Evolutionary conservation across 1,284 basidiomycete species (phyloP).

Genomic region (Fistulina hepatica): DNA sequence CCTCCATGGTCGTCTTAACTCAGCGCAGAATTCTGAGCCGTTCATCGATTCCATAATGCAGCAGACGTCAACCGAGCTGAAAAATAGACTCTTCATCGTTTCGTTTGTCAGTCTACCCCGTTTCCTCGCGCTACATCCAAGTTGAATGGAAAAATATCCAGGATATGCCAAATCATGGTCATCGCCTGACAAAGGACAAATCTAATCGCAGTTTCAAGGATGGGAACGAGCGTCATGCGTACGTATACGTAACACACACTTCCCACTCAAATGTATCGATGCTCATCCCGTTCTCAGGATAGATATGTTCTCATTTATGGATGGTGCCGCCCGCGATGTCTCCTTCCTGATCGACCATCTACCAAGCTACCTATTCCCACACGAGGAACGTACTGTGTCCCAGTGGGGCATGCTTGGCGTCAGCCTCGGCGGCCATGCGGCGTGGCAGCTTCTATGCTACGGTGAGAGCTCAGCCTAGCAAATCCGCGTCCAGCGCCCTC

Average conservation of each 20-base stretch:
- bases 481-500: slow-evolving; percentile 1
- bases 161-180: slow-evolving; percentile 77
- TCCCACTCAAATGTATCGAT: slow-evolving; percentile 1
- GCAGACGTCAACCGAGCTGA: slow-evolving; percentile 15
- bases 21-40: slow-evolving; percentile 19
- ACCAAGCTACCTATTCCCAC: slow-evolving; percentile 66
- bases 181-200: slow-evolving; percentile 44
- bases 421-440: slow-evolving; percentile 69
- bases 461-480: slow-evolving; percentile 29
- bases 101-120: slow-evolving; percentile 36
- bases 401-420: slow-evolving; percentile 65
- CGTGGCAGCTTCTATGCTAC: slow-evolving; percentile 60
- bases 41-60: slow-evolving; percentile 17
- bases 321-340: slow-evolving; percentile 68
- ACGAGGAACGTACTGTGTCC: slow-evolving; percentile 49
- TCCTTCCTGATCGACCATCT: slow-evolving; percentile 77
- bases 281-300: slow-evolving; percentile 29
- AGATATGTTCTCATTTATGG: slow-evolving; percentile 69
- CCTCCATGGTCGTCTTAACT: slow-evolving; percentile 45
- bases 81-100: slow-evolving; percentile 40
- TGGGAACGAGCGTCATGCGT: slow-evolving; percentile 59
- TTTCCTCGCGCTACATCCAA: not conserved
- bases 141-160: slow-evolving; percentile 18
- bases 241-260: slow-evolving; percentile 20
- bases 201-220: slow-evolving; percentile 37